Percentiles rank a stretch among this genome's conserved stretches.
phyloP scores from a whole-genome alignment of 306 rosid species.

The Heteromeles arbutifolia region DNA sequence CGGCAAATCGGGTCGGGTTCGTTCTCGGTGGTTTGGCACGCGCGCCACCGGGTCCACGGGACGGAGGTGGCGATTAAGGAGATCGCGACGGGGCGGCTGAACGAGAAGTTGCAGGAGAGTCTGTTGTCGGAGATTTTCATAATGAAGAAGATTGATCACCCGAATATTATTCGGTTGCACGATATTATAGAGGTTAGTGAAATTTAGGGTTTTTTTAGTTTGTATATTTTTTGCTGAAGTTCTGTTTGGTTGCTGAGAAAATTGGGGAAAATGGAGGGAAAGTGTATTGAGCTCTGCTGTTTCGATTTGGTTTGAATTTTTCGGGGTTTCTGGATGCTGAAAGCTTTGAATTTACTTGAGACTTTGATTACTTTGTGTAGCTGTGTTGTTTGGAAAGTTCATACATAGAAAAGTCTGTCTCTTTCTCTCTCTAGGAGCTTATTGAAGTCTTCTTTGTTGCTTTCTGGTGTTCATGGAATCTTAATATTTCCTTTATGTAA shows the following conservation, averaged over 20 bases:
- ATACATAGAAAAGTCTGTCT: not conserved
- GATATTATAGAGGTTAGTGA: slow-evolving; percentile 73
- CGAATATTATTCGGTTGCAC: slow-evolving; percentile 80
- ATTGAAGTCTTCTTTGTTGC: not conserved
- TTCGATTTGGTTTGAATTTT: not conserved
- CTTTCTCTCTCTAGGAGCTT: not conserved
- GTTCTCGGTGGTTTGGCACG: slow-evolving; percentile 97
- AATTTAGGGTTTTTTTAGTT: not conserved
- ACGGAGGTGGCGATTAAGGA: slow-evolving; percentile 98
- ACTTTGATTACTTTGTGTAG: not conserved
- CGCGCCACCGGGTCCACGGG: slow-evolving; percentile 77
- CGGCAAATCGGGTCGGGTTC: slow-evolving; percentile 92
- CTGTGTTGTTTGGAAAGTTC: not conserved
- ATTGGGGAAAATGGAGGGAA: slow-evolving; percentile 1
- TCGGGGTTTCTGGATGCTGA: not conserved
- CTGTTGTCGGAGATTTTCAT: slow-evolving; percentile 88
- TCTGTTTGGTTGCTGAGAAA: slow-evolving; percentile 7
- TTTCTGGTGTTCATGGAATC: not conserved
- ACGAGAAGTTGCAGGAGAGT: slow-evolving; percentile 84
- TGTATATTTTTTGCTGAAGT: not conserved
- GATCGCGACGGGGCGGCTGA: slow-evolving; percentile 68
- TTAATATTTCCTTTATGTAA: not conserved
- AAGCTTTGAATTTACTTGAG: not conserved
- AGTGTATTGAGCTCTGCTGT: not conserved
- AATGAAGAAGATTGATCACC: slow-evolving; percentile 74